These are phyloP conservation scores for Ehretia macrophylla DNA, from an alignment of 257 asterid genomes.

Conservation along the genomic window DNA sequence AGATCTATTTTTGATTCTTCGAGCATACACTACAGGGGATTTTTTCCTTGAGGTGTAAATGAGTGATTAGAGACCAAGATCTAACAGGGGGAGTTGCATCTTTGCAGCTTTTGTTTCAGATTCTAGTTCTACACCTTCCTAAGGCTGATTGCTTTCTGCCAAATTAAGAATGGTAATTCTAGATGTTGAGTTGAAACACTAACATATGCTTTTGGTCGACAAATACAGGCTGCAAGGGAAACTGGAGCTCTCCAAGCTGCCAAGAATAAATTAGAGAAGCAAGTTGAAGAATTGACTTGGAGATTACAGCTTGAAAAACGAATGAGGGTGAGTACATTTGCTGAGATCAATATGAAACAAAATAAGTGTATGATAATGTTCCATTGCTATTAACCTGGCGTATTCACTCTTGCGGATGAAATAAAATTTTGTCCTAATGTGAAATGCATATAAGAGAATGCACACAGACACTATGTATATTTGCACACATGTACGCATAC, in stretches of 20 bases:
- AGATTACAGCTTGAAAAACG: slow-evolving; percentile 97
- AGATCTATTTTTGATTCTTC: no score
- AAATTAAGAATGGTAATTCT: not conserved
- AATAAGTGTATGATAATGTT: no score
- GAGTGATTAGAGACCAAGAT: no score
- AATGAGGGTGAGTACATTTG: slow-evolving; percentile 65
- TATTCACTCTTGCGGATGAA: no score
- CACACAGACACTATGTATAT: no score
- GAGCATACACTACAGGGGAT: no score
- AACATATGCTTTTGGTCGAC: not conserved
- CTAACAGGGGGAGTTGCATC: not conserved
- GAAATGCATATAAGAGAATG: no score
- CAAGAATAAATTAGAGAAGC: slow-evolving; percentile 97
- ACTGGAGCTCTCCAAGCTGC: slow-evolving; percentile 99
- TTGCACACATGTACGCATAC: no score
- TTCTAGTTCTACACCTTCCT: not conserved
- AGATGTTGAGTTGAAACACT: not conserved
- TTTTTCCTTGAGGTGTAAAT: no score
- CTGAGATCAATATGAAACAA: not conserved
- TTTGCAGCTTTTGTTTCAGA: not conserved
- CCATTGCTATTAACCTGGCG: no score
- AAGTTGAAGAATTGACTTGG: slow-evolving; percentile 98
- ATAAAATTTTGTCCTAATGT: no score
- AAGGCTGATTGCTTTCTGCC: not conserved
- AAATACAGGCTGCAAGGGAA: slow-evolving; percentile 85